Evolutionary conservation across 768 basidiomycete species (phyloP), one percentile per base, ranked within the genome.

Genomic region (Pleurotus pulmonarius): DNA sequence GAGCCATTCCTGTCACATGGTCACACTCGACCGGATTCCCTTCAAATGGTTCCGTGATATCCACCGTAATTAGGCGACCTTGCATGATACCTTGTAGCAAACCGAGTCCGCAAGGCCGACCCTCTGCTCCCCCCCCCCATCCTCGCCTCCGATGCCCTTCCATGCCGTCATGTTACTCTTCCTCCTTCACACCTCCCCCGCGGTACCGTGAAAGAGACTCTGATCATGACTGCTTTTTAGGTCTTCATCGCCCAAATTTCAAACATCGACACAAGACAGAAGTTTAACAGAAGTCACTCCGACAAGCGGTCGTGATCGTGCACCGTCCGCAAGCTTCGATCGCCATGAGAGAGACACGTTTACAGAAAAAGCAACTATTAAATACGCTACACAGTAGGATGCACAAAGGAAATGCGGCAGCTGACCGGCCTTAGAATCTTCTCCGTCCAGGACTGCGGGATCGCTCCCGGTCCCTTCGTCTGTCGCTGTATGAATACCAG

Each of bases 361-460:
- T 16, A n/a, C 47, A 46, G 29, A 49, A n/a, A 47, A 51, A 22
- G 37, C 46, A 26, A 51, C 49, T 22, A 34, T 15, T 45, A 52
- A 45, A 39, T 57, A 57, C 25, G 49, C 48, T 57, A 47, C 41
- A 29, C 51, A 51, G 29, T 20, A 29, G 20, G 40, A 49, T 52
- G 46, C 16, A 45, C 18, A 34, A 44, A 11, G 25, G 34, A 45
- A 24, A 25, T 39, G 39, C 40, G 29, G 18, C 16, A 24, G 20
- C 29, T 56, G 44, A 43, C 26, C 46, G 34, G 26, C 24, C 61
- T 77, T 70, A 85, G 64, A 82, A 85, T 63, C 81, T 77, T 70
- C 86, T 77, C 61, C 87, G 74, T 44, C 84, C 79, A 9, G 87
- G 87, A 58, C 86, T 87, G 71, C 87, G 79, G 61, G 87, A 88